These are phyloP conservation scores for Aspergillus fructus DNA, from an alignment of 2,329 filamentous ascomycete species.

Conservation along the genomic window DNA sequence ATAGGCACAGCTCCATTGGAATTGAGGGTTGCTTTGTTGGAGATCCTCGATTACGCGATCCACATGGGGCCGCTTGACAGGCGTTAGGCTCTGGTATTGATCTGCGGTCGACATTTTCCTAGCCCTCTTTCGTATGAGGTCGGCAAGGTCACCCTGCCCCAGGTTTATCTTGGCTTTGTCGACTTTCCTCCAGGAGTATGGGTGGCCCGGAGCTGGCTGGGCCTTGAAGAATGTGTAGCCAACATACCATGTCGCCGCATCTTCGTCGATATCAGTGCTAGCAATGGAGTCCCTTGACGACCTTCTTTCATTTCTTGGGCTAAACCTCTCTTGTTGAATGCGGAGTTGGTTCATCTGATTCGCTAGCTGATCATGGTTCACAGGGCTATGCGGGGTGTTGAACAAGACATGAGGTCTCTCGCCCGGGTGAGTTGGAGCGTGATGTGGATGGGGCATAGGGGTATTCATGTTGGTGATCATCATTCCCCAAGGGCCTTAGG, in stretches of 20 bases:
- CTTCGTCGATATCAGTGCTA: slow-evolving; percentile 12
- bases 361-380: slow-evolving; percentile 14
- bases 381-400: slow-evolving; percentile 3
- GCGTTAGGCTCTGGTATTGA: slow-evolving; percentile 31
- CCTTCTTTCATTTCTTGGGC: slow-evolving; percentile 2
- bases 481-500: slow-evolving; percentile 9
- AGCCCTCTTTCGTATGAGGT: slow-evolving; percentile 30
- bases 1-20: slow-evolving; percentile 41
- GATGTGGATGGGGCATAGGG: slow-evolving; percentile 17
- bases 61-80: slow-evolving; percentile 33
- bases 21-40: slow-evolving; percentile 27
- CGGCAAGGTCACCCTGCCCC: slow-evolving; percentile 30
- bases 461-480: slow-evolving; percentile 21
- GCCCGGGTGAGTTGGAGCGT: slow-evolving; percentile 12
- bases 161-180: slow-evolving; percentile 31
- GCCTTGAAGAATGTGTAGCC: slow-evolving; percentile 39
- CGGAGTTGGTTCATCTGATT: slow-evolving; percentile 21
- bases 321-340: slow-evolving; percentile 11
- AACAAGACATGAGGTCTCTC: slow-evolving; percentile 17
- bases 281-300: slow-evolving; percentile 1
- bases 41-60: slow-evolving; percentile 36
- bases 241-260: slow-evolving; percentile 24
- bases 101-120: slow-evolving; percentile 27
- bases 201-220: slow-evolving; percentile 26
- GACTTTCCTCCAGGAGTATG: slow-evolving; percentile 31